Base-by-base conservation (phyloP, 257 asterid genomes). In the Avicennia marina region DNA sequence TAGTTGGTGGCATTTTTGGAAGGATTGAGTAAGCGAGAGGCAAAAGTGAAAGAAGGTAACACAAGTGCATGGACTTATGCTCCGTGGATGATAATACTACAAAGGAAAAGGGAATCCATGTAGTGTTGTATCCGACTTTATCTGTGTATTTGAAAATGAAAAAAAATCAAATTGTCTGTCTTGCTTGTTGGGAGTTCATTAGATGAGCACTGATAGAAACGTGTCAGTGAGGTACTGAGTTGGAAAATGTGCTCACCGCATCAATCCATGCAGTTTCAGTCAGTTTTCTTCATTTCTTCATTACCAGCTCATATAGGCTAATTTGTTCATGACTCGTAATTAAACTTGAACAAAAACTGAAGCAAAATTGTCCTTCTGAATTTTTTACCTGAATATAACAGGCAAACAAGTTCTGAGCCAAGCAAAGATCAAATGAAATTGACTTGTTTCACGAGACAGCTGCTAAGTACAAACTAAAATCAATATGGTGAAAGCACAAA, bases 1-100 rank as follows among this genome's bases (percentile, higher is more conserved):
- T 59, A 79, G 94, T 82, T 80, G 96, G 86, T 88, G 90, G 81
- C 86, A 75, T 49, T 58, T 77, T 85, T 89, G 95, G 90, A 85
- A 81, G 90, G 81, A 89, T 85, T 84, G 85, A 53, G 84, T 50
- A 78, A 65, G 62, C 49, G 46, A 26, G 41, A 61, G 18, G 65
- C 7, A 21, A 4, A 77, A 78, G 84, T 45, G 72, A 39, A 56
- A 73, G 40, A 51, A 60, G 84, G 75, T 82, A 78, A 64, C 66
- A 52, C 80, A 77, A 78, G 79, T 72, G 71, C 52, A 70, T 77
- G 89, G 85, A 36, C 41, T 36, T 36, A 11, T 36, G 33, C 10
- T 4, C 10, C 6, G 13, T 8, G 41, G 34, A 53, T 63, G 60
- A 65, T 72, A 56, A 72, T 72, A 71, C 63, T 48, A 72, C 80